A percentile compares a stretch with the other conserved stretches of the same genome.
Evolutionary conservation across 305 asterid genomes (phyloP).

Genomic region (Fraxinus paxiana): DNA sequence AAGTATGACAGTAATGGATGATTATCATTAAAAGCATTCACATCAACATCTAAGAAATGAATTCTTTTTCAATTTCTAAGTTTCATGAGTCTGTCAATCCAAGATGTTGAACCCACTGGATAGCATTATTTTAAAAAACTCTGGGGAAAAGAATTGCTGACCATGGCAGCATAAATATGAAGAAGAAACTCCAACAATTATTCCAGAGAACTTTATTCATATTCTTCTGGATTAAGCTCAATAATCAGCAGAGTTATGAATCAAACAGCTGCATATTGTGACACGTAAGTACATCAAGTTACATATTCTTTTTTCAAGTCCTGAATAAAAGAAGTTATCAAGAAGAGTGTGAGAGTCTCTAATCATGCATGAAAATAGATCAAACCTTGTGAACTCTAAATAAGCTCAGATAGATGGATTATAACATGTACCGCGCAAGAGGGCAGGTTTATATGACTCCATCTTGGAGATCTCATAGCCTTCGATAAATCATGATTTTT

Average conservation of each 20-base stretch:
- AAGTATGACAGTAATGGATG: slow-evolving; percentile 17
- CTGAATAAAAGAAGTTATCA: slow-evolving; percentile 7
- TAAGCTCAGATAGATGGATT: background rate
- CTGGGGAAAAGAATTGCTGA: background rate
- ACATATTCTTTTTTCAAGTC: slow-evolving; percentile 13
- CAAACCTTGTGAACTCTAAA: background rate
- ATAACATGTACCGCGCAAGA: background rate
- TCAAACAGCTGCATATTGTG: slow-evolving; percentile 12
- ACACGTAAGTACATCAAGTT: slow-evolving; percentile 5
- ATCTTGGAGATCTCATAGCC: slow-evolving; percentile 6
- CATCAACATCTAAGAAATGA: background rate
- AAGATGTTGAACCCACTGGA: slow-evolving; percentile 15
- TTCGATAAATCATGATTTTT: slow-evolving; percentile 7
- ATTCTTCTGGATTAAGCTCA: slow-evolving; percentile 15
- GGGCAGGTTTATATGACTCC: background rate
- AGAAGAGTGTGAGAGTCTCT: slow-evolving; percentile 11
- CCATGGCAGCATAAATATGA: slow-evolving; percentile 6
- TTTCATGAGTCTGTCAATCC: slow-evolving; percentile 17
- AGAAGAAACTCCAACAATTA: slow-evolving; percentile 3
- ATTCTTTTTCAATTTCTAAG: slow-evolving; percentile 14
- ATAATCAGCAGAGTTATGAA: slow-evolving; percentile 9
- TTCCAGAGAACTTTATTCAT: slow-evolving; percentile 8
- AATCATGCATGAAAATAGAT: slow-evolving; percentile 6
- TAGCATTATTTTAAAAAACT: background rate
- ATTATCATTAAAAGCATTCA: slow-evolving; percentile 12